Base-by-base conservation (phyloP, 345 rosid species). In the Arabidopsis thaliana region DNA sequence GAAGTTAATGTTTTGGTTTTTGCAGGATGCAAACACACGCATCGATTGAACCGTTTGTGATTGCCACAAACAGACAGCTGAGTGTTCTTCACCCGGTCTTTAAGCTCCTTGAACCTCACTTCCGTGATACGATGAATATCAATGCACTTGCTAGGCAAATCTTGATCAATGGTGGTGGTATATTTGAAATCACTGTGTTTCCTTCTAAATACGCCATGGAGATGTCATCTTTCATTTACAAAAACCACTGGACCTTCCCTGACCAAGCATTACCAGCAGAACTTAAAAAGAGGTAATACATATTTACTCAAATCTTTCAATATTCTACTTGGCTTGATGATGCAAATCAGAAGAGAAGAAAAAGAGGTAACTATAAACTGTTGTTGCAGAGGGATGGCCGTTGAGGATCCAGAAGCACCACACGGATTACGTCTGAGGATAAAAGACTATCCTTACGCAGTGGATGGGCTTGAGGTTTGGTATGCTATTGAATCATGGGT, bases 51-150 rank as follows among this genome's bases (percentile, higher is more conserved):
- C 93, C 93, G 7, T 87, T 87, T 33, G 82, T 87, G 30, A 91
- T 89, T 73, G 95, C 97, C 23, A 82, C 95, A 0, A 87, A 89
- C 60, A 79, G 93, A 74, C 97, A 85, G 72, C 87, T 91, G 30
- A 91, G 97, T 4, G 91, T 79, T 71, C 83, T 89, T 62, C 97
- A 91, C 73, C 97, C 97, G 4, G 89, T 91, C 44, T 82, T 83
- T 62, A 87, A 86, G 80, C 97, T 91, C 36, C 84, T 91, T 1
- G 82, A 87, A 36, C 93, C 97, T 78, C 95, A 91, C 60, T 89
- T 87, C 72, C 97, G 90, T 1, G 90, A 91, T 82, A 91, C 97
- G 1, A 87, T 91, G 93, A 82, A 85, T 61, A 85, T 87, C 72
- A 91, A 89, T 55, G 93, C 91, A 11, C 78, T 87, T 13, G 87